phyloP scores from a whole-genome alignment of 805 yeast species.

The Saccharomycopsis fodiens region DNA sequence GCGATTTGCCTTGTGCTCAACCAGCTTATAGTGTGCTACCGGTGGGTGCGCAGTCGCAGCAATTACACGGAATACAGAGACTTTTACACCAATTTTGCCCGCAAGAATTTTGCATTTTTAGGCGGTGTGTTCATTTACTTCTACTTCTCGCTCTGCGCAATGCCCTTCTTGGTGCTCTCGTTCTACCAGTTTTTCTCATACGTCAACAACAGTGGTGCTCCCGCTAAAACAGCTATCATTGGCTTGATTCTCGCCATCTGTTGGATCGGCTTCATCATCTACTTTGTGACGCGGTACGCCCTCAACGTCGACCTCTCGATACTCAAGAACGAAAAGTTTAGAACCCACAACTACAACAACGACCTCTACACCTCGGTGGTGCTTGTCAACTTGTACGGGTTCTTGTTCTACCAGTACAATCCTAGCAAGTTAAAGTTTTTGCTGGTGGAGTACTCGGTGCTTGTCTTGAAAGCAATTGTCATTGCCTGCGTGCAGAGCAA shows the following conservation, averaged over 20 bases:
- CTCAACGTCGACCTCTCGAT: slow-evolving; percentile 9
- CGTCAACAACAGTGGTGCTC: not conserved
- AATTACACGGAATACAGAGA: not conserved
- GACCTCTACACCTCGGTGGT: slow-evolving; percentile 41
- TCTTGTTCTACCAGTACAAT: slow-evolving; percentile 35
- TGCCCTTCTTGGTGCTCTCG: slow-evolving; percentile 38
- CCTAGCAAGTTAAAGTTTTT: slow-evolving; percentile 36
- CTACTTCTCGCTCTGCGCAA: slow-evolving; percentile 31
- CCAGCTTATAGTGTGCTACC: slow-evolving; percentile 3
- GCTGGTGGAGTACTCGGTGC: slow-evolving; percentile 29
- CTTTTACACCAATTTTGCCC: slow-evolving; percentile 18
- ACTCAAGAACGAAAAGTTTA: not conserved
- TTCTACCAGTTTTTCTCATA: slow-evolving; percentile 22
- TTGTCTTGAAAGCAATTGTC: slow-evolving; percentile 32
- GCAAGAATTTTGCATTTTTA: slow-evolving; percentile 24
- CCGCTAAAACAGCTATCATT: slow-evolving; percentile 20
- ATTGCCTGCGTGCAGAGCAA: slow-evolving; percentile 37
- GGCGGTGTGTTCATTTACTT: slow-evolving; percentile 30
- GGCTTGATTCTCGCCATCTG: slow-evolving; percentile 30
- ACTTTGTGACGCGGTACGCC: slow-evolving; percentile 30
- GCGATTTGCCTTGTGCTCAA: not conserved
- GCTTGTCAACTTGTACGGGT: slow-evolving; percentile 40
- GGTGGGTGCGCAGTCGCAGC: slow-evolving; percentile 5
- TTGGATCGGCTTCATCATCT: slow-evolving; percentile 29
- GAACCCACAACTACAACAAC: slow-evolving; percentile 17